Base-by-base conservation (phyloP, 1,139 yeast genomes). In the Magnusiomyces clavatus region DNA sequence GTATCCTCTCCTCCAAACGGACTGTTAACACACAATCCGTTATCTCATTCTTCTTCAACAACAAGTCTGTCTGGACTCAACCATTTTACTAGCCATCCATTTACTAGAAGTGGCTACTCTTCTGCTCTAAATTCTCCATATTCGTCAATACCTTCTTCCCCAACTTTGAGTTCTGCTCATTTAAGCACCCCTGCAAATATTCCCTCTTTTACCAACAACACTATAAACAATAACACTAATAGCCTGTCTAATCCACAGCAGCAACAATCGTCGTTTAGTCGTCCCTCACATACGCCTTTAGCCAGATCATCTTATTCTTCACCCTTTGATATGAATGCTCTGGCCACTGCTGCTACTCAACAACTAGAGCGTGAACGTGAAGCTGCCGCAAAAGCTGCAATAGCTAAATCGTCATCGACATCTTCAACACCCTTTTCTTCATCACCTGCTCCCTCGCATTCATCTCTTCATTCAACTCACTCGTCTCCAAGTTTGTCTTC, bases 311-410 rank as follows among this genome's bases (percentile, higher is more conserved):
- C 60, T 39, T 51, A 56, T 29, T 43, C 58, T 47, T 48, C 56
- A 56, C 74, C 77, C 51, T 75, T 80, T 67, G 88, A 84, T 63
- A 86, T 86, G 65, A 86, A 86, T 64, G 76, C 85, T 2, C 70
- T 86, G 55, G 95, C 94, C 3, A 78, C 84, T 29, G 94, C 95
- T 2, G 95, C 95, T 1, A 78, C 89, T 5, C 86, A 85, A 63
- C 92, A 86, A 64, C 73, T 86, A 52, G 84, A 77, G 61, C 74
- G 76, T 44, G 79, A 76, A 54, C 59, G 57, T 19, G 48, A 40
- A 6, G 47, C 47, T 5, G 48, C 48, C 6, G 38, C 37, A 17
- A 24, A 41, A 2, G 38, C 37, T 19, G 38, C 48, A 4, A 40
- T 35, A 12, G 31, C 2, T 29, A 47, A 1, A 47, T 48, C 1